Evolutionary conservation across 768 basidiomycete species (phyloP).

Genomic region (Leucocoprinus leucothites): DNA sequence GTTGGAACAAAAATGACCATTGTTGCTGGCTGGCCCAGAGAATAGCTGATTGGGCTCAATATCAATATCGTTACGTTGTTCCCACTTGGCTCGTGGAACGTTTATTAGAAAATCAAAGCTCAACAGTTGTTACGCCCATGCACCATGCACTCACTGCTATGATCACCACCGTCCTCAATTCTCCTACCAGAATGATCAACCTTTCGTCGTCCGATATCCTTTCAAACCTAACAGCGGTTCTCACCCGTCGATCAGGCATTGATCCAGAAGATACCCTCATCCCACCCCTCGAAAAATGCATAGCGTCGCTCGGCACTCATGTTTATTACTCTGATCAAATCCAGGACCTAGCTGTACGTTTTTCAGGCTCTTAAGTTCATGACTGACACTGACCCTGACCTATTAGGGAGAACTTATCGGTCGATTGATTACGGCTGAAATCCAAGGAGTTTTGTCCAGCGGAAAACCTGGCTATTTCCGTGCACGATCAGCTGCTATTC

Average conservation of each 20-base stretch:
- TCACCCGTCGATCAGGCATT: conserved; percentile 66
- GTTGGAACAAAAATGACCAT: conserved; percentile 68
- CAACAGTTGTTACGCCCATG: conserved; percentile 39
- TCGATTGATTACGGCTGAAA: conserved; percentile 68
- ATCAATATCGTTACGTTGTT: conserved; percentile 90
- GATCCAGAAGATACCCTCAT: conserved; percentile 65
- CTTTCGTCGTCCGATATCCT: conserved; percentile 88
- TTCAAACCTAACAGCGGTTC: conserved; percentile 69
- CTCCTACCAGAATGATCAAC: conserved; percentile 80
- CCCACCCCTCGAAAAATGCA: conserved; percentile 66
- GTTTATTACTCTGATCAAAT: conserved; percentile 97
- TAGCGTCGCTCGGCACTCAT: conserved; percentile 83
- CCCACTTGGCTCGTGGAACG: conserved; percentile 83
- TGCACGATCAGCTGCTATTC: conserved; percentile 62
- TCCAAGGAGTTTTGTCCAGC: conserved; percentile 49
- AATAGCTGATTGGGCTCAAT: conserved; percentile 84
- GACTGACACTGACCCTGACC: background rate
- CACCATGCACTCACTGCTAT: conserved; percentile 69
- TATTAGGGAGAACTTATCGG: conserved; percentile 71
- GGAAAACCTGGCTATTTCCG: conserved; percentile 27
- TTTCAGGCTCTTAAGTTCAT: background rate
- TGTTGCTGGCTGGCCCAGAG: conserved; percentile 82
- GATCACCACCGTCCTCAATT: conserved; percentile 82
- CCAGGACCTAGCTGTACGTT: conserved; percentile 73
- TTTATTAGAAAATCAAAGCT: conserved; percentile 62